Evolutionary conservation across 176 grass and related monocot species (phyloP), one percentile per base, ranked within the genome.

Genomic region (Pontederia crassipes): DNA sequence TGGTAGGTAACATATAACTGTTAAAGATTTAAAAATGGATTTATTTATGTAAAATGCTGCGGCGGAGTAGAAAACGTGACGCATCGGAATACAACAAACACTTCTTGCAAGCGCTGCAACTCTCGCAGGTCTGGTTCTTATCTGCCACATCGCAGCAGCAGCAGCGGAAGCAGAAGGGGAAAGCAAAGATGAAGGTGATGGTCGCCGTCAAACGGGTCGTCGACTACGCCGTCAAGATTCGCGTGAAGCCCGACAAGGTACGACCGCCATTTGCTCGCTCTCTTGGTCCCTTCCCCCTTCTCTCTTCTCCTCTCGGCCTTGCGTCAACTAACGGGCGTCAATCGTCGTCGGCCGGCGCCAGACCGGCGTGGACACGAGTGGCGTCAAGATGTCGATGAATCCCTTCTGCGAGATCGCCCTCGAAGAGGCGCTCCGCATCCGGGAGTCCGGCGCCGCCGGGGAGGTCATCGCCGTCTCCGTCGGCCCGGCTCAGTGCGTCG

Each of bases 371-470:
- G 92, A 97, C 72, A 96, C 83, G 46, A 52, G 60, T 35, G 85
- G 72, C 65, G 81, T 83, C 20, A 96, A 96, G 78, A 96, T 96
- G 91, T 90, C 91, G 28, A 96, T 96, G 91, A 96, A 96, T 75
- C 91, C 91, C 12, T 96, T 96, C 71, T 90, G 87, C 75, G 92
- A 96, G 78, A 96, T 96, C 68, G 87, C 92, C 24, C 69, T 90
- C 11, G 92, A 96, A 64, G 87, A 96, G 61, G 92, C 92, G 12
- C 73, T 96, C 8, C 84, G 81, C 46, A 71, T 95, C 53, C 72
- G 91, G 15, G 86, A 90, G 64, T 77, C 83, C 8, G 86, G 91
- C 57, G 72, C 65, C 47, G 83, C 83, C 4, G 0, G 64, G 10
- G 87, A 96, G 78, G 83, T 90, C 72, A 52, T 96, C 53, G 92